Conservation (phyloP, 2,329 filamentous ascomycete genomes). For the Colletotrichum cuscutae region DNA sequence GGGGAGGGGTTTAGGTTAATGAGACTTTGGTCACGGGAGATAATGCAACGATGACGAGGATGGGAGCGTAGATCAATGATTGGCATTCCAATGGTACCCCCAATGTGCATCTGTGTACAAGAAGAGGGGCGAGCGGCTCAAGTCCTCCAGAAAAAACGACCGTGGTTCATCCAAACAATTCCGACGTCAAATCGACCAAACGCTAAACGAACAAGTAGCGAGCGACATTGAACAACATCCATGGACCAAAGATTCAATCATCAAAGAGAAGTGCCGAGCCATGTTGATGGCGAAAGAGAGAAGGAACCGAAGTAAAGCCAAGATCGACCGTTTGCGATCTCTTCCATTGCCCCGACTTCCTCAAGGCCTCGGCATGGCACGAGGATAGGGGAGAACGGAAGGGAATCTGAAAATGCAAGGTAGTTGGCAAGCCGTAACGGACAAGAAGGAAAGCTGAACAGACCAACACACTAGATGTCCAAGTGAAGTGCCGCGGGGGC, state of each 20-base stretch:
- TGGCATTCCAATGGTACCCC: conserved; percentile 16
- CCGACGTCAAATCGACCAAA: neutral
- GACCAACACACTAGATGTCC: neutral
- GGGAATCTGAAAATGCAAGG: neutral
- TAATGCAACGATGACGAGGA: neutral
- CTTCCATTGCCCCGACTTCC: neutral
- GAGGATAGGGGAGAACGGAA: neutral
- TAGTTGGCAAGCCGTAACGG: neutral
- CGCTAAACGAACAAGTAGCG: neutral
- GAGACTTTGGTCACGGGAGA: conserved; percentile 8
- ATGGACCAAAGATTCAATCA: neutral
- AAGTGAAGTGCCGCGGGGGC: neutral
- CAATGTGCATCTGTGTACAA: neutral
- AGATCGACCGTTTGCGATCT: neutral
- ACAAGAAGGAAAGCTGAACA: neutral
- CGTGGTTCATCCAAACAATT: neutral
- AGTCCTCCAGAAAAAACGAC: conserved; percentile 2
- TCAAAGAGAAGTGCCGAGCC: neutral
- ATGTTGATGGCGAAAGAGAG: neutral
- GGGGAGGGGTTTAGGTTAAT: neutral
- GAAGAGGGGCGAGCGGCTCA: neutral
- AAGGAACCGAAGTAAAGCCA: neutral
- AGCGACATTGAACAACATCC: neutral
- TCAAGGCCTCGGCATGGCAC: neutral
- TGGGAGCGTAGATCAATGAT: conserved; percentile 2